Evolutionary conservation across 352 stramenopile genomes (phyloP), one percentile per base, ranked within the genome.

Genomic region (Thalassiosira livingstoniorum): DNA sequence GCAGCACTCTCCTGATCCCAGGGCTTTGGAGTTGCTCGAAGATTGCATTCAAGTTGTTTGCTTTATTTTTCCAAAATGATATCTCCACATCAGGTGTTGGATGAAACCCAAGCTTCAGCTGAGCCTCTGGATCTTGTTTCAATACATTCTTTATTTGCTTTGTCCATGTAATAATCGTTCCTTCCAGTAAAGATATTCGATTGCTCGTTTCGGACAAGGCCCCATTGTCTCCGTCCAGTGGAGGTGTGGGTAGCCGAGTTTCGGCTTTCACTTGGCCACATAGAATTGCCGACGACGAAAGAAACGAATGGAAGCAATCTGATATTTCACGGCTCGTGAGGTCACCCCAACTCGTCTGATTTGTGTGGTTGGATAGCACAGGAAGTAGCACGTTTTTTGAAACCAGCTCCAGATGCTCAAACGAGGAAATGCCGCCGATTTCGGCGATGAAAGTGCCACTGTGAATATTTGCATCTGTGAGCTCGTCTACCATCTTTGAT

Each of bases 71-170:
- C 97, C 97, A 99, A 83, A 99, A 99, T 55, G 97, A 94, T 63
- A 99, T 98, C 88, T 99, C 97, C 0, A 96, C 95, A 80, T 98
- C 96, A 1, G 97, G 97, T 1, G 97, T 98, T n/a, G 97, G 97
- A 79, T 99, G 95, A 32, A 98, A 89, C 1, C 97, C 97, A 78
- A 98, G 93, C 87, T 99, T 99, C 18, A 99, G 92, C 63, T 98
- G 85, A 64, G 96, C 92, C 75, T 99, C 97, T 0, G 97, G 97
- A 89, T 99, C 97, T 88, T 99, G 97, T 85, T 99, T 98, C 27
- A 99, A 89, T 1, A 99, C 96, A 78, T 96, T 98, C 85, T 99
- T 99, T 83, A 99, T 99, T 88, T 99, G 97, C 84, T 99, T 99
- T 37, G 97, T 99, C 97, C 97, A 99, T 0, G 97, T 99, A 60